Percentiles rank a stretch among this genome's conserved stretches.
Evolutionary conservation across 306 rosid species (phyloP).

Genomic region (Begonia masoniana): DNA sequence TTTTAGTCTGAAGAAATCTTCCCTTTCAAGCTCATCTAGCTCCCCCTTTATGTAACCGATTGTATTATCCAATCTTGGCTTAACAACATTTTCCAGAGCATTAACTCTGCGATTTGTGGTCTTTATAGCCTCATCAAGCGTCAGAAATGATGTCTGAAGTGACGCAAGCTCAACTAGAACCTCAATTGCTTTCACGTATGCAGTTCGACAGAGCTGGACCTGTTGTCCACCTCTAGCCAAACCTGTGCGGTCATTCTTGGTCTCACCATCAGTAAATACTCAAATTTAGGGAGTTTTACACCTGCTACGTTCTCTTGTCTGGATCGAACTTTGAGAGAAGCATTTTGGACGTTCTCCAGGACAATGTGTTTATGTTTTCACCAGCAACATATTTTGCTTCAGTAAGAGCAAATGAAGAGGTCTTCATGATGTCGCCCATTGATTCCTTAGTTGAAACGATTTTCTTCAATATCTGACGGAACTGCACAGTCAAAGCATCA

Average conservation of each 20-base stretch:
- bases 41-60: conserved; percentile 70
- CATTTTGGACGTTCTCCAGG: conserved; percentile 63
- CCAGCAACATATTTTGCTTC: conserved; percentile 83
- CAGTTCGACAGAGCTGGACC: conserved; percentile 61
- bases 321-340: conserved; percentile 64
- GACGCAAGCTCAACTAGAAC: conserved; percentile 90
- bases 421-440: conserved; percentile 85
- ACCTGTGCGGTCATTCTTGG: conserved; percentile 69
- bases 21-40: conserved; percentile 84
- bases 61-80: conserved; percentile 67
- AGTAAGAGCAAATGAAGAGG: conserved; percentile 64
- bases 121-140: conserved; percentile 79
- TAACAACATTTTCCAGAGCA: conserved; percentile 75
- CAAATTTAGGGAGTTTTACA: conserved; percentile 83
- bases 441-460: conserved; percentile 74
- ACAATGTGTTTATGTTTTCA: conserved; percentile 66
- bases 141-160: conserved; percentile 73
- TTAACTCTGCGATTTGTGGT: conserved; percentile 75
- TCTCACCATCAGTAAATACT: conserved; percentile 45
- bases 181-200: conserved; percentile 70
- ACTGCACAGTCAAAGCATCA: conserved; percentile 75
- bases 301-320: conserved; percentile 69
- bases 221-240: conserved; percentile 84
- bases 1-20: conserved; percentile 83
- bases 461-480: conserved; percentile 62